These are phyloP conservation scores for Neonectria neomacrospora DNA, from an alignment of 2,329 filamentous ascomycete genomes.

Conservation along the genomic window DNA sequence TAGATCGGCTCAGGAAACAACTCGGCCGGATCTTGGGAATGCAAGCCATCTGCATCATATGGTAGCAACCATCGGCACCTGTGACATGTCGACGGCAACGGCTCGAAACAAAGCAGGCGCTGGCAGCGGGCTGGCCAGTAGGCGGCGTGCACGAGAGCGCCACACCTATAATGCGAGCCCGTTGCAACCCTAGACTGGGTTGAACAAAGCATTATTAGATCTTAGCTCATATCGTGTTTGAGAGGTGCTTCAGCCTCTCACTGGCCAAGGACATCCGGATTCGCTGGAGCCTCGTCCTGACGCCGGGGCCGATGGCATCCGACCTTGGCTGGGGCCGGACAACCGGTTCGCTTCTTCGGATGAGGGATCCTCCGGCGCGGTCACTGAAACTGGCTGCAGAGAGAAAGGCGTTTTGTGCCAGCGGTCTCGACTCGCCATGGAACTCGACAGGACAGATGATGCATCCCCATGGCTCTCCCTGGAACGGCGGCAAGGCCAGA, in stretches of 20 bases:
- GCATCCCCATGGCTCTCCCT: conserved; percentile 16
- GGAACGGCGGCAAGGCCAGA: conserved; percentile 14
- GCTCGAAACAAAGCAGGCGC: conserved; percentile 16
- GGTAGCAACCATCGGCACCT: conserved; percentile 19
- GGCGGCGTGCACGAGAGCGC: conserved; percentile 7
- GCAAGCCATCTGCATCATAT: conserved; percentile 19
- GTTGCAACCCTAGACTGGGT: conserved; percentile 30
- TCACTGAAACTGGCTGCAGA: conserved; percentile 8
- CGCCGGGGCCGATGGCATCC: conserved; percentile 19
- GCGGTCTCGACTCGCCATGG: not conserved
- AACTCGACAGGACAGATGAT: conserved; percentile 1
- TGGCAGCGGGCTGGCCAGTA: conserved; percentile 2
- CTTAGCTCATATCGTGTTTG: conserved; percentile 38
- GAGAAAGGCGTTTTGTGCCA: conserved; percentile 6
- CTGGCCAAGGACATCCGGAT: conserved; percentile 38
- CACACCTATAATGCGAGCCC: conserved; percentile 22
- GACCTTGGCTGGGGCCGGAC: conserved; percentile 19
- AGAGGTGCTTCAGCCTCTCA: conserved; percentile 42
- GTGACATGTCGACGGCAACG: conserved; percentile 16
- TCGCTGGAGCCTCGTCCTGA: conserved; percentile 29
- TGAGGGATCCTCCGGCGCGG: conserved; percentile 16
- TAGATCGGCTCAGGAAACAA: conserved; percentile 23
- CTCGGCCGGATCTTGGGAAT: conserved; percentile 13
- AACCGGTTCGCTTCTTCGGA: conserved; percentile 13
- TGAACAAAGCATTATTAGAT: conserved; percentile 36